These are phyloP conservation scores for Pseudocercospora crystallina DNA, from an alignment of 2,329 filamentous ascomycete species.

Conservation along the genomic window DNA sequence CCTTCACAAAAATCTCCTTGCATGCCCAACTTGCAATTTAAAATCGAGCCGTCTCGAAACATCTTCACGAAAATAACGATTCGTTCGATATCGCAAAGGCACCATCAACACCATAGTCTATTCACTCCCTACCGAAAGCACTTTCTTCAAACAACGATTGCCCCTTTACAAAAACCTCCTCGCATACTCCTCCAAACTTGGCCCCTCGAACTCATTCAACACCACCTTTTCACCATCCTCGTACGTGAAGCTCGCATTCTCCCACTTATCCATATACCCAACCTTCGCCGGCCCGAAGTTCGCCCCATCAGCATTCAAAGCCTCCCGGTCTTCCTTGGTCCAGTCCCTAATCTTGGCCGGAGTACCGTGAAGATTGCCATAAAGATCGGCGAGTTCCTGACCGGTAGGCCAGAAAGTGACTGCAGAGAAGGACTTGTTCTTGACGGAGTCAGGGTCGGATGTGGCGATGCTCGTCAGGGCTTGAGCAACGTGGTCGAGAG, in stretches of 20 bases:
- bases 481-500: conserved; percentile 6
- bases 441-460: conserved; percentile 8
- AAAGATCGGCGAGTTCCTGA: conserved; percentile 9
- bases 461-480: conserved; percentile 3
- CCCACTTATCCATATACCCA: conserved; percentile 10
- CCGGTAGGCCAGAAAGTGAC: conserved; percentile 15
- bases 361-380: conserved; percentile 13
- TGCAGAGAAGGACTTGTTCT: conserved; percentile 7
- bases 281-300: conserved; percentile 10
- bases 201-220: not conserved
- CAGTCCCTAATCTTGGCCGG: conserved; percentile 5
- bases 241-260: conserved; percentile 1
- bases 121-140: too few species aligned
- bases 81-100: too few species aligned
- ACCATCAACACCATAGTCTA: too few species aligned
- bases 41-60: too few species aligned
- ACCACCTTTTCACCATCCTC: not conserved
- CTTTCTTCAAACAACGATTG: not conserved
- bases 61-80: too few species aligned
- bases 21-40: too few species aligned
- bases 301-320: not conserved
- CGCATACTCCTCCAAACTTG: conserved; percentile 5
- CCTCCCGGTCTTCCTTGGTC: conserved; percentile 4
- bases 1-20: too few species aligned
- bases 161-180: not conserved